These are phyloP conservation scores for Roridomyces roridus DNA, from an alignment of 768 basidiomycete genomes.

Conservation along the genomic window DNA sequence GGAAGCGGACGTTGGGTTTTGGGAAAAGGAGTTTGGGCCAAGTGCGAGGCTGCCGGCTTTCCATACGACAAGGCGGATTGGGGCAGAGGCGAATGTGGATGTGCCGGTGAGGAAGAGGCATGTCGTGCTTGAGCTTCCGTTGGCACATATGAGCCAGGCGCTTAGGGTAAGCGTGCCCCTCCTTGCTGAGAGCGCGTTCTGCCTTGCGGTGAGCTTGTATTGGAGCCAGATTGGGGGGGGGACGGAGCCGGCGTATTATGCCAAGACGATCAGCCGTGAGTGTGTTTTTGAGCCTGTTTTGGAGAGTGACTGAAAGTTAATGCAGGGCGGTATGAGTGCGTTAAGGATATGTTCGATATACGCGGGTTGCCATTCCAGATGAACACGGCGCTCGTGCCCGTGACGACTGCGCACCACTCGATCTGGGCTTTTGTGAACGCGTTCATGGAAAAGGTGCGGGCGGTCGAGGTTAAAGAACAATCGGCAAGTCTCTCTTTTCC, in stretches of 20 bases:
- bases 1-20: background rate
- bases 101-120: background rate
- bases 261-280: background rate
- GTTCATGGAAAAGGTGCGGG: constrained; percentile 3
- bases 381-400: constrained; percentile 2
- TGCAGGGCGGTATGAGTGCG: constrained; percentile 5
- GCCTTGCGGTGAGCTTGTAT: constrained; percentile 10
- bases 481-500: background rate
- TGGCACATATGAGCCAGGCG: constrained; percentile 7
- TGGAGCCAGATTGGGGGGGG: constrained; percentile 12
- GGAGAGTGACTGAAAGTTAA: background rate
- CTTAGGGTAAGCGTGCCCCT: constrained; percentile 10
- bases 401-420: constrained; percentile 3
- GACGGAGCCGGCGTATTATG: constrained; percentile 15
- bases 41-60: background rate
- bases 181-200: constrained; percentile 8
- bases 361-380: constrained; percentile 7
- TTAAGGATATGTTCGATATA: constrained; percentile 8
- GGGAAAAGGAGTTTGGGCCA: constrained; percentile 4
- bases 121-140: constrained; percentile 5
- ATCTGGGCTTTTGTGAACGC: constrained; percentile 10
- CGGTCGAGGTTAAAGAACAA: constrained; percentile 5
- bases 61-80: background rate
- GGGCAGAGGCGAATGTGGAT: background rate
- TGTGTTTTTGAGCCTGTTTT: background rate